Conservation (phyloP, 2,329 filamentous ascomycete species). For the Penicillium brevicompactum region DNA sequence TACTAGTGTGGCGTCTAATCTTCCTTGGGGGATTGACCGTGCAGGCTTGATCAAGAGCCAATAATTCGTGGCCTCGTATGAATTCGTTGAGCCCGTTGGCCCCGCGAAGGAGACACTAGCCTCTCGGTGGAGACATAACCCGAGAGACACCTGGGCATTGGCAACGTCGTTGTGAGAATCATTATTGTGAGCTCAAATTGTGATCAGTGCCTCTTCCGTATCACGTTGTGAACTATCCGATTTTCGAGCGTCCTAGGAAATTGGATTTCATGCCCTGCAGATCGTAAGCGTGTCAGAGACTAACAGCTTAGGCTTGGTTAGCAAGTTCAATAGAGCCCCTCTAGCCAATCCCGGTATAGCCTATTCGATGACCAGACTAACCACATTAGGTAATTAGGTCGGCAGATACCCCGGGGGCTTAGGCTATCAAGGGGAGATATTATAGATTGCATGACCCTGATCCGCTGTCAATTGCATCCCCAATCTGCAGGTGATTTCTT, state of each 20-base stretch:
- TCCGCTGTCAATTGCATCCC: background rate
- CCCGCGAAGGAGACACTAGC: background rate
- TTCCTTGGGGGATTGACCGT: conserved; percentile 9
- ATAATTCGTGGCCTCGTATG: background rate
- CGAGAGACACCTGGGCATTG: background rate
- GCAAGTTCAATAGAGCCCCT: background rate
- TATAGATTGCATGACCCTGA: background rate
- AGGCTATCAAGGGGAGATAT: background rate
- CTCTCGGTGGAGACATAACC: conserved; percentile 1
- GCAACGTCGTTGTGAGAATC: background rate
- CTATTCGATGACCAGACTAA: background rate
- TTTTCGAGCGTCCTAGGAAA: background rate
- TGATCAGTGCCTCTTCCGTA: too few relatives aligned
- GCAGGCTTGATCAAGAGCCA: background rate
- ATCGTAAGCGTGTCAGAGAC: background rate
- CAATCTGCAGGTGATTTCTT: too few relatives aligned
- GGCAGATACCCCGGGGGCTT: background rate
- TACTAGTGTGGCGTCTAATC: conserved; percentile 19
- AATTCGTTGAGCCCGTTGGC: background rate
- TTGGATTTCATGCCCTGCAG: too few relatives aligned
- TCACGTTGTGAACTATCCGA: background rate
- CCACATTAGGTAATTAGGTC: background rate
- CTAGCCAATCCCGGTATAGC: background rate
- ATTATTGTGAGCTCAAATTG: too few relatives aligned
- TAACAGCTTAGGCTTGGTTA: background rate